These are phyloP conservation scores for Sarcodon aspratus DNA, from an alignment of 768 basidiomycete genomes.

Conservation along the genomic window DNA sequence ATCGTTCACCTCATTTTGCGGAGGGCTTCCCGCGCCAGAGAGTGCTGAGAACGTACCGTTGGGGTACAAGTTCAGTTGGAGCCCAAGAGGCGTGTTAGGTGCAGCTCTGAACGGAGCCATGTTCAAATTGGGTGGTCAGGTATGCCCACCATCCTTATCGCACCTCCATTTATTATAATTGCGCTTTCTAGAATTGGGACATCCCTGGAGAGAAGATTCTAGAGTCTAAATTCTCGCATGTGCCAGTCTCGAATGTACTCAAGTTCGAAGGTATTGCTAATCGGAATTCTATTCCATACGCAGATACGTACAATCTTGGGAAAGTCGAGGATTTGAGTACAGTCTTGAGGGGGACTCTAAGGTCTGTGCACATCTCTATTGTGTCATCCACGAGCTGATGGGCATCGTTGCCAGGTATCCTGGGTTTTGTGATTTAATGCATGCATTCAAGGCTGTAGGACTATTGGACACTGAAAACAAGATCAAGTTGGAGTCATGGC, in stretches of 20 bases:
- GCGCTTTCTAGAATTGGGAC: slow-evolving; percentile 24
- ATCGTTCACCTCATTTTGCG: slow-evolving; percentile 86
- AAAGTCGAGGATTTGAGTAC: slow-evolving; percentile 35
- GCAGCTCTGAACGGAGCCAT: slow-evolving; percentile 67
- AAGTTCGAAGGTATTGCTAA: slow-evolving; percentile 81
- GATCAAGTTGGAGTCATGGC: slow-evolving; percentile 26
- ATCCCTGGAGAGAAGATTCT: slow-evolving; percentile 48
- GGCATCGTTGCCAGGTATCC: slow-evolving; percentile 49
- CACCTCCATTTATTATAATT: background rate
- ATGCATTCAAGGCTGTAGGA: slow-evolving; percentile 60
- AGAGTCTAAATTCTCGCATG: slow-evolving; percentile 43
- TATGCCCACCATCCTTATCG: slow-evolving; percentile 14
- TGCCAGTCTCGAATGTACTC: slow-evolving; percentile 54
- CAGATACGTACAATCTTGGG: slow-evolving; percentile 48
- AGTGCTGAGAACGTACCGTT: slow-evolving; percentile 47
- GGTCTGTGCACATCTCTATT: slow-evolving; percentile 28
- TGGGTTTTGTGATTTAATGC: slow-evolving; percentile 68
- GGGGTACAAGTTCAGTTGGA: slow-evolving; percentile 94
- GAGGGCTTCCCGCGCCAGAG: slow-evolving; percentile 80
- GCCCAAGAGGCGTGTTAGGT: slow-evolving; percentile 72
- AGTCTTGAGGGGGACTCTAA: slow-evolving; percentile 74
- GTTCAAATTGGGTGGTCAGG: slow-evolving; percentile 49
- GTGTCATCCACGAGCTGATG: background rate
- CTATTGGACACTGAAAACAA: slow-evolving; percentile 37
- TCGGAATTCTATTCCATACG: slow-evolving; percentile 68